A percentile compares a stretch with the other conserved stretches of the same genome.
phyloP scores from a whole-genome alignment of 495 filamentous ascomycete species.

The Oleoguttula mirabilis region DNA sequence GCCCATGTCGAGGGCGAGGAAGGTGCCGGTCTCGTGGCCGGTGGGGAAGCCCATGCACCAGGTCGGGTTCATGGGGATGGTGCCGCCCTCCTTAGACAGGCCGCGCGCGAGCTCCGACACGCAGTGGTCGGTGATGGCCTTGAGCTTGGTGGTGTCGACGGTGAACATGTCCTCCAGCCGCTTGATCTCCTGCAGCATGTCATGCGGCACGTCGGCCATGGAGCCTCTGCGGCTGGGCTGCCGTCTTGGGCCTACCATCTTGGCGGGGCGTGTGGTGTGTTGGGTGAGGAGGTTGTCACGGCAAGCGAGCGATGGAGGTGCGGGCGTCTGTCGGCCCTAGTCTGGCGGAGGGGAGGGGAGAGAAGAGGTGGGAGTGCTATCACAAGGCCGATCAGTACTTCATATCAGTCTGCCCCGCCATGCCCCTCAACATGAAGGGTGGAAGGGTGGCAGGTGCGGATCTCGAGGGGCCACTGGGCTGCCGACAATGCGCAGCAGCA shows the following conservation, averaged over 20 bases:
- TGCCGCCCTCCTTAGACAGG: conserved; percentile 75
- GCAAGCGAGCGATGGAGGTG: too few relatives aligned
- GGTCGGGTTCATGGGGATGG: conserved; percentile 97
- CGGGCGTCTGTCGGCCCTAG: too few relatives aligned
- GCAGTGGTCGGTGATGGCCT: conserved; percentile 81
- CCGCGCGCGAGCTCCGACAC: conserved; percentile 65
- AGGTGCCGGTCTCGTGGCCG: conserved; percentile 82
- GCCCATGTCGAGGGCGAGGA: conserved; percentile 92
- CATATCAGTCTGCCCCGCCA: too few relatives aligned
- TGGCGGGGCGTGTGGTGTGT: conserved; percentile 28
- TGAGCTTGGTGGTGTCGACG: conserved; percentile 65
- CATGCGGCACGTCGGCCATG: conserved; percentile 70
- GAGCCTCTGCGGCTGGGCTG: conserved; percentile 68
- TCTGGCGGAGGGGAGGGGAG: too few relatives aligned
- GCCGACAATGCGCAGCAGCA: too few relatives aligned
- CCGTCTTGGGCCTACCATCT: conserved; percentile 65
- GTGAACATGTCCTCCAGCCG: conserved; percentile 77
- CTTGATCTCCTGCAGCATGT: conserved; percentile 74
- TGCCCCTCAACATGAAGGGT: too few relatives aligned
- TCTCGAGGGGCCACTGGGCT: too few relatives aligned
- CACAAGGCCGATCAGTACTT: too few relatives aligned
- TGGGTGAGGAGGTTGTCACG: too few relatives aligned
- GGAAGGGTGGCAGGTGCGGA: too few relatives aligned
- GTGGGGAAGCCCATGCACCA: conserved; percentile 94
- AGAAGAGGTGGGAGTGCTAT: too few relatives aligned